Base-by-base conservation (phyloP, 2,329 filamentous ascomycete genomes). In the Venturia carpophila region DNA sequence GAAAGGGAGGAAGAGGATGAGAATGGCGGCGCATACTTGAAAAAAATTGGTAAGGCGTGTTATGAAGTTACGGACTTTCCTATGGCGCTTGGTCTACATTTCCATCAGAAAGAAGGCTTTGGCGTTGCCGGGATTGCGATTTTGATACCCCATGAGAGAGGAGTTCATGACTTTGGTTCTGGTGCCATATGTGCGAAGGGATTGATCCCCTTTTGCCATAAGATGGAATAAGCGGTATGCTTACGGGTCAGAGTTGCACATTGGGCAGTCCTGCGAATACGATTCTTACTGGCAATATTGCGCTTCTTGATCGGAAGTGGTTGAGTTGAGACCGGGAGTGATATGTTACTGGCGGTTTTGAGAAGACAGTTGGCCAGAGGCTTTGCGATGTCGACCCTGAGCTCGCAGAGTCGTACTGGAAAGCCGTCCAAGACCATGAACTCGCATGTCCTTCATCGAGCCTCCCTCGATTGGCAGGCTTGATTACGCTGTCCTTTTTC, bases 141-240 rank as follows among this genome's bases (percentile, higher is more conserved):
- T 58, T 37, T 37, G 52, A 58, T 58, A 58, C 52, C 52, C 52
- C 52, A 37, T 37, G 52, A 19, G 52, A 37, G 37, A 11, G 52
- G 6, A 6, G 3, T 19, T 58, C 30, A 34, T n/a, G 27, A 34
- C 52, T 58, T 58, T n/a, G 21, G n/a, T 27, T 24, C 21, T 52
- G 47, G 10, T 17, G 9, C 21, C 9, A 52, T 21, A 27, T 52
- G 21, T 27, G 21, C 21, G 47, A 21, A 27, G 21, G 21, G 24
- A 15, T 13, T 13, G 10, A 5, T 52, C 11, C 21, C 10, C 3
- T 6, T 45, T 19, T 45, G 5, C 21, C 47, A 6, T 34, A 21
- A 5, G 47, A 52, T 17, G 47, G 13, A 52, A 15, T 27, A 17
- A 13, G 24, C 24, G 47, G 47, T 11, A 49, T 27, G 21, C 9